Percentiles rank a stretch among this genome's conserved stretches.
These are phyloP conservation scores for Hamigera avellanea DNA, from an alignment of 495 filamentous ascomycete genomes.

Conservation along the genomic window DNA sequence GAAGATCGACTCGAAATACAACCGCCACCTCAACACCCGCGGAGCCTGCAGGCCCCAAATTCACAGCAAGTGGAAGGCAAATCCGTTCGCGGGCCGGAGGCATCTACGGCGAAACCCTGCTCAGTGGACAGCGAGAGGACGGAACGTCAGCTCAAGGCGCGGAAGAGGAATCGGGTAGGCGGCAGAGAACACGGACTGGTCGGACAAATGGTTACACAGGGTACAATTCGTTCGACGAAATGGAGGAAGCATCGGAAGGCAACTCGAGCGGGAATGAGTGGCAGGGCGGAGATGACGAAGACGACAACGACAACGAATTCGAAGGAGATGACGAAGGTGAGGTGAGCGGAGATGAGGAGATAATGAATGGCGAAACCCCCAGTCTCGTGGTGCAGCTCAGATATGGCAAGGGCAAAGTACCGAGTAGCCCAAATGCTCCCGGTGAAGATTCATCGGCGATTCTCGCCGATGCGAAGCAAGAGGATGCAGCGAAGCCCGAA, in stretches of 20 bases:
- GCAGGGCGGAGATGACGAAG: slow-evolving; percentile 60
- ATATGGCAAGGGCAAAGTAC: slow-evolving; percentile 26
- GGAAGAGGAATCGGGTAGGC: slow-evolving; percentile 20
- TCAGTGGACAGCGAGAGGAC: slow-evolving; percentile 38
- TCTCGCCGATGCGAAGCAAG: slow-evolving; percentile 1
- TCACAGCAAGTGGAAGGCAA: slow-evolving; percentile 84
- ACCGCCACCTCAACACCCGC: slow-evolving; percentile 61
- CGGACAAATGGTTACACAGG: slow-evolving; percentile 36
- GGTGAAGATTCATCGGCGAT: slow-evolving; percentile 10
- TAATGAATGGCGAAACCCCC: slow-evolving; percentile 40
- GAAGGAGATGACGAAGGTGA: slow-evolving; percentile 56
- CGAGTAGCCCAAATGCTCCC: slow-evolving; percentile 8
- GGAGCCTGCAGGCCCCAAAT: slow-evolving; percentile 59
- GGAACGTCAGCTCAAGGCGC: slow-evolving; percentile 8
- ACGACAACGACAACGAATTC: slow-evolving; percentile 55
- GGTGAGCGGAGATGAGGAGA: slow-evolving; percentile 43
- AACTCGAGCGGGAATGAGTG: slow-evolving; percentile 47
- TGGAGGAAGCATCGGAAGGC: slow-evolving; percentile 54
- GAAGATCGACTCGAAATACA: slow-evolving; percentile 60
- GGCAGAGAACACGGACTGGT: slow-evolving; percentile 19
- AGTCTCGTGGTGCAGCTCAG: slow-evolving; percentile 59
- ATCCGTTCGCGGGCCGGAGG: slow-evolving; percentile 65
- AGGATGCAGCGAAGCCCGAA: background rate
- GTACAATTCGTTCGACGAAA: slow-evolving; percentile 42
- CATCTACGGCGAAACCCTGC: slow-evolving; percentile 62